Base-by-base conservation (phyloP, 164 flowering plant species). In the Malania oleifera region DNA sequence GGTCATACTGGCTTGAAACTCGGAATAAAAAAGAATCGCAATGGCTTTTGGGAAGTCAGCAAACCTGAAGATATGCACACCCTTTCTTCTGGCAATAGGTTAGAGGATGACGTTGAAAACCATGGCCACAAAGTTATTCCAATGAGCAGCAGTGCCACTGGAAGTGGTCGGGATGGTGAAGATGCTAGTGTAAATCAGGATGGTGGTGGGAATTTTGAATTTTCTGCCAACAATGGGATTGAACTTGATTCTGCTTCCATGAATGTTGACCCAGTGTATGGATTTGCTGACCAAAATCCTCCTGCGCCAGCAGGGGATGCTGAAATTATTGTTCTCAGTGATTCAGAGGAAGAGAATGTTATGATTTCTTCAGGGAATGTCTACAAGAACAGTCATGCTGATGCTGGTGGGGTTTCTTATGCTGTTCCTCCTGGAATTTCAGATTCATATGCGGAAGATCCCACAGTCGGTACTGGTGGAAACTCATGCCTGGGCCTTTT, bases 121-220 rank as follows among this genome's bases (percentile, higher is more conserved):
- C 61, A 66, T 37, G 70, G 72, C 44, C 82, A 34, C 31, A 77
- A 80, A 53, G 65, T 75, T 38, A 73, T 84, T 53, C 93, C 82
- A 27, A 84, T 78, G 87, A 83, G 90, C 77, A 86, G 90, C 63
- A 83, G 90, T 77, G 92, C 86, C 50, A 80, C 91, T 60, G 96
- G 82, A 54, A 92, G 98, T 70, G 79, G 82, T 57, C 82, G 75
- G 61, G 95, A 90, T 68, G 86, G 83, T 54, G 99, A 88, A 57
- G 97, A 90, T 76, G 59, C 77, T 12, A 90, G 97, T 70, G 95
- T 88, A 18, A 90, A 93, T 61, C 95, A 90, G 74, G 91, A 78
- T 64, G 91, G 75, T 65, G 80, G 77, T 60, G 86, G 73, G 9
- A 79, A 71, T 56, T 74, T 80, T 68, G 92, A 83, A 44, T 76